A percentile compares a stretch with the other conserved stretches of the same genome.
These are phyloP conservation scores for Xylaria polymorpha DNA, from an alignment of 2,329 filamentous ascomycete species.

Conservation along the genomic window DNA sequence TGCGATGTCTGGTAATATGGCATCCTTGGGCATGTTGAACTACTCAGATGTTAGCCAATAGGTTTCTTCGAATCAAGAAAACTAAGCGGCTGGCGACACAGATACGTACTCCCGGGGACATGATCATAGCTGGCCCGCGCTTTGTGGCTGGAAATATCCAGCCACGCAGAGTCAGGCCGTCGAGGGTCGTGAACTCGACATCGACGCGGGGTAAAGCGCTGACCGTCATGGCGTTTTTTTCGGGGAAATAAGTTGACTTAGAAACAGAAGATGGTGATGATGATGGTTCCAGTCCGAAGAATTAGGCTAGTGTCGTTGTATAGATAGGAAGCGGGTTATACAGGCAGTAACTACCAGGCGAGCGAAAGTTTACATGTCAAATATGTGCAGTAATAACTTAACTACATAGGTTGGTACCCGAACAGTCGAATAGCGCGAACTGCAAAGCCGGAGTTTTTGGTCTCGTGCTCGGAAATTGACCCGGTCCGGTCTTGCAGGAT, in stretches of 20 bases:
- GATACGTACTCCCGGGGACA: constrained; percentile 2
- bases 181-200: constrained; percentile 7
- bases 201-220: background rate
- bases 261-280: background rate
- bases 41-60: constrained; percentile 4
- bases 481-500: background rate
- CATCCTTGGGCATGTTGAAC: constrained; percentile 14
- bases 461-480: background rate
- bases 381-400: background rate
- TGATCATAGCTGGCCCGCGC: constrained; percentile 12
- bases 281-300: background rate
- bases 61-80: background rate
- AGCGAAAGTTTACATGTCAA: background rate
- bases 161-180: constrained; percentile 6
- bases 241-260: background rate
- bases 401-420: background rate
- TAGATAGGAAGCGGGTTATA: background rate
- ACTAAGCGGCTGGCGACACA: background rate
- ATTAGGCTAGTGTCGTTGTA: background rate
- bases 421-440: background rate
- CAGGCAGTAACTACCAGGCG: background rate
- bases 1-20: constrained; percentile 6
- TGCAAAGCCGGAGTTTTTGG: constrained; percentile 1
- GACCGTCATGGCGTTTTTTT: background rate
- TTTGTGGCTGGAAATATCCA: background rate